Base-by-base conservation (phyloP, 2,329 filamentous ascomycete species). In the Ceratocystis alfenasii region DNA sequence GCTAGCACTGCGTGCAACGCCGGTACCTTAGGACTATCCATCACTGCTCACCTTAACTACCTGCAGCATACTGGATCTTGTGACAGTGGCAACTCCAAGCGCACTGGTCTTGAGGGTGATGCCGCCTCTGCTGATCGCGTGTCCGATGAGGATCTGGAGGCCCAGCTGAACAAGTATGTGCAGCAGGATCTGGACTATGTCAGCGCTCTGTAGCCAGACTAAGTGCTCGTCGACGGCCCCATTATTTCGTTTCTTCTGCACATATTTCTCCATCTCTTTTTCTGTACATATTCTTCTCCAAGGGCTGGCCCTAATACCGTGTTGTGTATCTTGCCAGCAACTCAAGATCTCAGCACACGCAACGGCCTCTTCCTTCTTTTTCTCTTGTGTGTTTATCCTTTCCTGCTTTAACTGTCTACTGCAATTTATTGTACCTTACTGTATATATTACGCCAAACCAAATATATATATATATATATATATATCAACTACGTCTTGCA, bases 1-100 rank as follows among this genome's bases (percentile, higher is more conserved):
- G 74, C 74, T 28, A 83, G 78, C 71, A 70, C 74, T 10, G 53
- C 66, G 45, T 84, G 83, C 74, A 84, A 84, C 70, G 81, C 71
- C n/a, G 78, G 78, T 44, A 78, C 77, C 0, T 66, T 72, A 1
- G 78, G 77, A 1, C 70, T 83, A 48, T 74, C 82, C 68, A 68
- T 76, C 44, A 63, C 71, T 3, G 75, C 80, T 1, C 83, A 85
- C 72, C 41, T 70, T 20, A 73, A 76, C 70, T 85, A 85, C 74
- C 76, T 85, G 68, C 73, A 74, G 66, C 65, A 71, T 22, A 78
- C 80, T 10, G 69, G 74, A 12, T 75, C 70, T 46, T 83, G 81
- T 72, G 67, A 62, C 50, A 28, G 20, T 12, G 63, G 63, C 45
- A 50, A 44, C 59, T 63, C 30, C 36, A 22, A 50, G 45, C 48